Conservation (phyloP, 2,329 filamentous ascomycete genomes). For the Trichoderma sp. region DNA sequence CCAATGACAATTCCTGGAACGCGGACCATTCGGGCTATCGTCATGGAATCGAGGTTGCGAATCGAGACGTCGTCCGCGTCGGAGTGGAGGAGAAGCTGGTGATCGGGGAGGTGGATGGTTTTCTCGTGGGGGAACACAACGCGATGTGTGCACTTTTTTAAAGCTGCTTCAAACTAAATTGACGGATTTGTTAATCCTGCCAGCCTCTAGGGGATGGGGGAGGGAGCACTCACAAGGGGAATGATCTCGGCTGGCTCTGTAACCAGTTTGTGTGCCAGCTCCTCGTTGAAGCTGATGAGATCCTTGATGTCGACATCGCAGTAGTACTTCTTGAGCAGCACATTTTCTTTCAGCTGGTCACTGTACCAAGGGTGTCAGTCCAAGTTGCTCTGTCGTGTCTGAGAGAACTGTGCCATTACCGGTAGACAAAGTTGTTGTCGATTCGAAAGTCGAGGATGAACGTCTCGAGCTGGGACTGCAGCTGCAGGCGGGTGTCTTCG, state of each 20-base stretch:
- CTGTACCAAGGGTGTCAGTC: constrained; percentile 48
- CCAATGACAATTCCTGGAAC: constrained; percentile 98
- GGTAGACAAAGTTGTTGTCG: constrained; percentile 93
- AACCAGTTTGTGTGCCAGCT: constrained; percentile 84
- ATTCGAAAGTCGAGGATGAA: constrained; percentile 94
- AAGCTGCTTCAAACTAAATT: constrained; percentile 79
- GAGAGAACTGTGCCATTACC: constrained; percentile 55
- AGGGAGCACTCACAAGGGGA: constrained; percentile 66
- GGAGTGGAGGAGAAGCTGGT: constrained; percentile 94
- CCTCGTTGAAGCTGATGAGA: constrained; percentile 93
- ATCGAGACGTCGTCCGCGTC: constrained; percentile 89
- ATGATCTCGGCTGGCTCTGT: constrained; percentile 92
- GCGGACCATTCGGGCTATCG: constrained; percentile 90
- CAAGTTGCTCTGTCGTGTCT: neutral
- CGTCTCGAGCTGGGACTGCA: constrained; percentile 79
- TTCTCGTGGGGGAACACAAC: constrained; percentile 83
- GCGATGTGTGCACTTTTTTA: constrained; percentile 88
- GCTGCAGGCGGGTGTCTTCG: constrained; percentile 69
- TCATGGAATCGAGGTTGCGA: constrained; percentile 87
- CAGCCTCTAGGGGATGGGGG: neutral
- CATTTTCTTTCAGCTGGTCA: constrained; percentile 94
- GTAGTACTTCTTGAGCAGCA: constrained; percentile 88
- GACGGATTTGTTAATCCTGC: neutral
- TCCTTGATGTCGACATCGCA: constrained; percentile 97
- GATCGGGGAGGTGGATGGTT: constrained; percentile 74